These are phyloP conservation scores for Echinosophora koreensis DNA, from an alignment of 306 rosid species.

Conservation along the genomic window DNA sequence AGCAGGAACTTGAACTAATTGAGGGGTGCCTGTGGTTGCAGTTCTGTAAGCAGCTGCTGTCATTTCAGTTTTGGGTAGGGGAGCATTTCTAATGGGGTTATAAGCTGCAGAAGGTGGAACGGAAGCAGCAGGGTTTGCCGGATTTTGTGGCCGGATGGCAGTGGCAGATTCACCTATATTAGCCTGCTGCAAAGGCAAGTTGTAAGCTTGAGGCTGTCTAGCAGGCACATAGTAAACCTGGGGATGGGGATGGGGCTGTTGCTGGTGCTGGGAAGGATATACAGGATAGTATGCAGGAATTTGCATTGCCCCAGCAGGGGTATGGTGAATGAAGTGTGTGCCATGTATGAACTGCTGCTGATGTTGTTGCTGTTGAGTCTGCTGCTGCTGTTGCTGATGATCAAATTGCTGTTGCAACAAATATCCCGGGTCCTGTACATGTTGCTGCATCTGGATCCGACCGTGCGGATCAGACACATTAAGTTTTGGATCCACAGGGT, in stretches of 20 bases:
- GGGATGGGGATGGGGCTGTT: conserved; percentile 65
- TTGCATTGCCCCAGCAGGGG: conserved; percentile 62
- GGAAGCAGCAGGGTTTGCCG: conserved; percentile 63
- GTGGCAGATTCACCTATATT: conserved; percentile 66
- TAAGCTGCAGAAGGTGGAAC: conserved; percentile 59
- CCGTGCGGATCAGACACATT: conserved; percentile 67
- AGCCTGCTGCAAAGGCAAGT: conserved; percentile 71
- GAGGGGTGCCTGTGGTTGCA: conserved; percentile 65
- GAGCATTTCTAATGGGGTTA: conserved; percentile 72
- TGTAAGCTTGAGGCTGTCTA: conserved; percentile 82
- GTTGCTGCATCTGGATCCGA: conserved; percentile 81
- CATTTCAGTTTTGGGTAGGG: conserved; percentile 74
- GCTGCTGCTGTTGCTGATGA: conserved; percentile 52
- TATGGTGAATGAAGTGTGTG: conserved; percentile 79
- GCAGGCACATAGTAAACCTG: conserved; percentile 80
- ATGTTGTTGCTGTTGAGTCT: conserved; percentile 61
- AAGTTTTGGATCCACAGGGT: conserved; percentile 68
- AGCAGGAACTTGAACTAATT: conserved; percentile 79
- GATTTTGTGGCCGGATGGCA: conserved; percentile 64
- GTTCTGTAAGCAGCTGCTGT: conserved; percentile 72
- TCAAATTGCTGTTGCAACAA: conserved; percentile 79
- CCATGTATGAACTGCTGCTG: conserved; percentile 73
- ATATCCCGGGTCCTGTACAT: conserved; percentile 76
- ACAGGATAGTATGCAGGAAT: conserved; percentile 79
- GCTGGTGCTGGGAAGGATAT: conserved; percentile 86